Base-by-base conservation (phyloP, 768 basidiomycete species). In the Leccinum sublutescens region DNA sequence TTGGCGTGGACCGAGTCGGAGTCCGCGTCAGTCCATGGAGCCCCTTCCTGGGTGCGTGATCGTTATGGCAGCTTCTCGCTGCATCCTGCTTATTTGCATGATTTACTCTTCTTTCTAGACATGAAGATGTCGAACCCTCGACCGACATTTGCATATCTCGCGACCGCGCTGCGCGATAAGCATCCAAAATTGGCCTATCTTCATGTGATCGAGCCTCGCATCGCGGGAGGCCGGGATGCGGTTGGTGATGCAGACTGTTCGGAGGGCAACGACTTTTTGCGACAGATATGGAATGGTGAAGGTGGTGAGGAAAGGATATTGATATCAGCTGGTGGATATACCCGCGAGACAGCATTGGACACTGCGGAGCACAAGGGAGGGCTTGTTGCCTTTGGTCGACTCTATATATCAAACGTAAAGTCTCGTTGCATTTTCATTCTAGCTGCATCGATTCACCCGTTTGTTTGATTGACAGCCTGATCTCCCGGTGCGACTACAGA, bases 21-120 rank as follows among this genome's bases (percentile, higher is more conserved):
- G 74, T 89, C 38, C 77, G 87, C 6, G 38, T 88, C 33, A 82
- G 83, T 57, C 87, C 84, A 2, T 87, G 82, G 83, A 74, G 72
- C 48, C 50, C 47, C 1, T 76, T 73, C 62, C 77, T 78, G 64
- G 75, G 78, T 77, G 25, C 43, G 29, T 59, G 57, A 51, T 29
- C 64, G 4, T 11, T 7, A 3, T 21, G 21, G 21, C 21, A 21
- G 21, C 21, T 21, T 21, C 21, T 21, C 21, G 21, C 21, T 21
- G 21, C 21, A 21, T 21, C 21, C 21, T 21, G 21, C 21, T 21
- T 21, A 21, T 33, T 33, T 31, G 64, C 25, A 2, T 5, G 2
- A 21, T 14, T 21, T 7, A 2, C 4, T 14, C 19, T 45, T 5
- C 34, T 38, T 33, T 38, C 36, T 38, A 38, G 36, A 17, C 36